Evolutionary conservation across 257 asterid genomes (phyloP).

Genomic region (Przewalskia tangutica): DNA sequence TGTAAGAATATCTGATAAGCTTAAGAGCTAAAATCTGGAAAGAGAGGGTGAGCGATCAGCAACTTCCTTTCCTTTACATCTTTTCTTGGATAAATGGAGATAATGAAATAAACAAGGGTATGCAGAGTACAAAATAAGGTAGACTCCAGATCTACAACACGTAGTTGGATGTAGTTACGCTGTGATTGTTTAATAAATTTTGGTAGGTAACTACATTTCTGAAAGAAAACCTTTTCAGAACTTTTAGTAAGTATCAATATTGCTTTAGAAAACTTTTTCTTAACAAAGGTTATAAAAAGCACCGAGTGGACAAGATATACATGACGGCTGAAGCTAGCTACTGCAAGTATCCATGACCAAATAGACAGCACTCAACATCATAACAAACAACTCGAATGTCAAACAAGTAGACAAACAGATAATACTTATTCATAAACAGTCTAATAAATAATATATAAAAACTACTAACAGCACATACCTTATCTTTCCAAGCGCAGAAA

Average conservation of each 20-base stretch:
- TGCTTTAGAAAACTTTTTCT: neutral
- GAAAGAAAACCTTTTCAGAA: neutral
- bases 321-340: neutral
- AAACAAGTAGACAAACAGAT: neutral
- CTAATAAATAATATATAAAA: neutral
- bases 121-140: neutral
- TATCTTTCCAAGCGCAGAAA: slow-evolving; percentile 78
- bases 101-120: neutral
- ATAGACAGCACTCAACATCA: neutral
- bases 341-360: neutral
- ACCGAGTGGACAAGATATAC: neutral
- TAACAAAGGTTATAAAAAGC: neutral
- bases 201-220: neutral
- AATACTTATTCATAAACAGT: neutral
- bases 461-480: slow-evolving; percentile 28
- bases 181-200: neutral
- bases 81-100: neutral
- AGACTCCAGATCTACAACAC: neutral
- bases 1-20: neutral
- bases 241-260: neutral
- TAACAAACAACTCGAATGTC: neutral
- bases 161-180: neutral
- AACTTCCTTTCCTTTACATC: neutral
- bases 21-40: slow-evolving; percentile 1
- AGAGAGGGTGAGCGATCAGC: neutral